These are phyloP conservation scores for Picea glauca DNA, from an alignment of 75 land plant species.

Conservation along the genomic window DNA sequence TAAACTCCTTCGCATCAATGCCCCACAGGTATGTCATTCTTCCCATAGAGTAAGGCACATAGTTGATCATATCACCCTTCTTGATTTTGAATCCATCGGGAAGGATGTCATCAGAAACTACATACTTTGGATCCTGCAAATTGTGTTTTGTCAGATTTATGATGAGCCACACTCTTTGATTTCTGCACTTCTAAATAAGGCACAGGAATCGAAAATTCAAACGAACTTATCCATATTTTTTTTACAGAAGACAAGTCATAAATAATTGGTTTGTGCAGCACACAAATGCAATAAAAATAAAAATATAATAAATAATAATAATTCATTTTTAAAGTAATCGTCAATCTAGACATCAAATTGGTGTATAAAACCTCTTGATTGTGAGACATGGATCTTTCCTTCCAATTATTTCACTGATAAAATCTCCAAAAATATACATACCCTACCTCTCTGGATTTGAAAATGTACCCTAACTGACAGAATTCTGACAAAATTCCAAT, in stretches of 20 bases:
- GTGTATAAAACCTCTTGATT: no score
- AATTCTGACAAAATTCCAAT: background rate
- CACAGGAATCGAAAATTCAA: background rate
- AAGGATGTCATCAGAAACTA: constrained; percentile 41
- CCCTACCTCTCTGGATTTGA: no score
- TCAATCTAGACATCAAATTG: no score
- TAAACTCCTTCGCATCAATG: constrained; percentile 53
- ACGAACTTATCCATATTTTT: background rate
- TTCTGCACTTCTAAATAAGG: background rate
- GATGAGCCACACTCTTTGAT: background rate
- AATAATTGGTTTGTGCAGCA: no score
- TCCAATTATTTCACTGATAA: no score
- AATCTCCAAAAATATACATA: no score
- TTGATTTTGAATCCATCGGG: constrained; percentile 60
- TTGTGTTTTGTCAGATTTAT: background rate
- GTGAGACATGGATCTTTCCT: background rate
- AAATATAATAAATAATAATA: no score
- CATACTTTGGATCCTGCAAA: constrained; percentile 45
- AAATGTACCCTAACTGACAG: no score
- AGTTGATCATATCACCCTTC: constrained; percentile 37
- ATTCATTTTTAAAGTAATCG: no score
- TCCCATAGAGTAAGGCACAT: constrained; percentile 57
- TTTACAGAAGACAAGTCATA: background rate
- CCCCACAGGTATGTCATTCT: constrained; percentile 56
- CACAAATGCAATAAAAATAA: no score